phyloP scores from a whole-genome alignment of 176 grass and related monocot genomes.

The Eleusine coracana region DNA sequence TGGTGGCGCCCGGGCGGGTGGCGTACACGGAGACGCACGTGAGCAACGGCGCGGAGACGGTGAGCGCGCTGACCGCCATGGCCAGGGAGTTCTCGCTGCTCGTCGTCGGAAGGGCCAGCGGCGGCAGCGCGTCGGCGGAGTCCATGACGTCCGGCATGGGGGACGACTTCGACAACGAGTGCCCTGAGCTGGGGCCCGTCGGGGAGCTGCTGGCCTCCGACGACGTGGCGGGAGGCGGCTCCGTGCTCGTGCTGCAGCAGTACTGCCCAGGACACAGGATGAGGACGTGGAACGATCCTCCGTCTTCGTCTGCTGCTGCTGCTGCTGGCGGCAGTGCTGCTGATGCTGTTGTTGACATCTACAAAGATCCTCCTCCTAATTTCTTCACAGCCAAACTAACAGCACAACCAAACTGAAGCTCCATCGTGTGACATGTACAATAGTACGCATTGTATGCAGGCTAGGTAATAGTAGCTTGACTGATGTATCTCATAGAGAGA shows the following conservation, averaged over 20 bases:
- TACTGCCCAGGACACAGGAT: slow-evolving; percentile 19
- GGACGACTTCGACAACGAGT: slow-evolving; percentile 60
- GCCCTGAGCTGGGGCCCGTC: slow-evolving; percentile 65
- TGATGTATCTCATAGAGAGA: neutral
- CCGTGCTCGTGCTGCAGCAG: slow-evolving; percentile 65
- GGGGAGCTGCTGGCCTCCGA: slow-evolving; percentile 78
- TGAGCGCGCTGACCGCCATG: slow-evolving; percentile 52
- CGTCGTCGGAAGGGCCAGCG: slow-evolving; percentile 47
- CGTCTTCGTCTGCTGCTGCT: neutral
- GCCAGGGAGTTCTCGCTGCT: slow-evolving; percentile 62
- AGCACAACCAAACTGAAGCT: neutral
- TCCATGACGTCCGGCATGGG: slow-evolving; percentile 54
- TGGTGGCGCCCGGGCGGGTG: slow-evolving; percentile 47
- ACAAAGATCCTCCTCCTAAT: neutral
- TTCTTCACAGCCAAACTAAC: neutral
- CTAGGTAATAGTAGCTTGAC: neutral
- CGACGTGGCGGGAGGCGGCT: slow-evolving; percentile 56
- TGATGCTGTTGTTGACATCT: slow-evolving; percentile 25
- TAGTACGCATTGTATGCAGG: neutral
- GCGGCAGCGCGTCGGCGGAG: neutral
- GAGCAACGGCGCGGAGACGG: slow-evolving; percentile 58
- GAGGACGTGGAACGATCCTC: slow-evolving; percentile 21
- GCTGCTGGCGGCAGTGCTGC: neutral
- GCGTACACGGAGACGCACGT: slow-evolving; percentile 54
- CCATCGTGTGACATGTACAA: neutral